phyloP scores from a whole-genome alignment of 208 protist species.

The Trypanosoma lewisi region DNA sequence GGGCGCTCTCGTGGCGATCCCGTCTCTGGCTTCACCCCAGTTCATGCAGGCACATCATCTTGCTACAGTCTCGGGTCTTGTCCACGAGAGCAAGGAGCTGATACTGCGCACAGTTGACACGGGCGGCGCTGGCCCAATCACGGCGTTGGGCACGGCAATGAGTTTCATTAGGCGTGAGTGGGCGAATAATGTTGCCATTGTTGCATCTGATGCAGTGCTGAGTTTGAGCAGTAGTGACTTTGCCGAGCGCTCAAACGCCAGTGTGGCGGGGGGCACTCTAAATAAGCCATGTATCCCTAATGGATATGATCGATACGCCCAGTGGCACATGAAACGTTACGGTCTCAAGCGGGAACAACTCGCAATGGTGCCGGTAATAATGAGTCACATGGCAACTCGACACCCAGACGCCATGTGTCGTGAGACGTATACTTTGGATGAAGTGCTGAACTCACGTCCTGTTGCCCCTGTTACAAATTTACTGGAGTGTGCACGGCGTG shows the following conservation, averaged over 20 bases:
- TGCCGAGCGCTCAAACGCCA: conserved; percentile 36
- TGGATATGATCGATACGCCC: conserved; percentile 71
- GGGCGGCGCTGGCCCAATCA: conserved; percentile 68
- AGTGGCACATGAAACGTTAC: conserved; percentile 70
- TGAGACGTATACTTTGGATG: conserved; percentile 39
- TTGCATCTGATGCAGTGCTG: conserved; percentile 63
- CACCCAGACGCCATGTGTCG: conserved; percentile 70
- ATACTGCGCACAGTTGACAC: conserved; percentile 67
- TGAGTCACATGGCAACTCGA: conserved; percentile 55
- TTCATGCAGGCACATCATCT: conserved; percentile 81
- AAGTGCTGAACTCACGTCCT: conserved; percentile 39
- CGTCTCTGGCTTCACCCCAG: conserved; percentile 64
- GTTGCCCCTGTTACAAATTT: conserved; percentile 55
- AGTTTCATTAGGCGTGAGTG: conserved; percentile 41
- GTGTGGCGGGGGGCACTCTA: conserved; percentile 38
- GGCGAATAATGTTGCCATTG: conserved; percentile 46
- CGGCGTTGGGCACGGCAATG: conserved; percentile 40
- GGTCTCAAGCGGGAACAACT: conserved; percentile 68
- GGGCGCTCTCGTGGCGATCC: conserved; percentile 69
- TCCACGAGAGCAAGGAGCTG: conserved; percentile 33
- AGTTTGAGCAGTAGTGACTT: conserved; percentile 24
- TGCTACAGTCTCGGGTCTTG: conserved; percentile 44
- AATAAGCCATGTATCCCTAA: conserved; percentile 54
- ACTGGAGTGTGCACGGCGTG: conserved; percentile 65
- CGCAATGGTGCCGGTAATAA: conserved; percentile 72